A percentile compares a stretch with the other conserved stretches of the same genome.
These are phyloP conservation scores for Melastoma candidum DNA, from an alignment of 441 rosid species.

Conservation along the genomic window DNA sequence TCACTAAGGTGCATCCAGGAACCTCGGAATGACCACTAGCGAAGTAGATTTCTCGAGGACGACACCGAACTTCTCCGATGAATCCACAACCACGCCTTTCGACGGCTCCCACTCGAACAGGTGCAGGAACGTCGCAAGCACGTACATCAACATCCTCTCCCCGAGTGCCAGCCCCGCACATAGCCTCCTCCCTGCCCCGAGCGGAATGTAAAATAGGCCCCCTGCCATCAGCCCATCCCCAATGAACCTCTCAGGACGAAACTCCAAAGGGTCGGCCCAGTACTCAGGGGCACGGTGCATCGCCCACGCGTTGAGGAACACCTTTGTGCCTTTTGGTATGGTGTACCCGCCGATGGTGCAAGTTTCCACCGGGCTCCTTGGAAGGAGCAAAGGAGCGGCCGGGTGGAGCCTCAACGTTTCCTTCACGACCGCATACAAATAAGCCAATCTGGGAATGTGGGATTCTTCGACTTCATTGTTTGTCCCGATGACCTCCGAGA, in stretches of 20 bases:
- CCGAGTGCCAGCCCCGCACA: constrained; percentile 4
- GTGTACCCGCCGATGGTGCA: not conserved
- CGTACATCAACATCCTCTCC: constrained; percentile 2
- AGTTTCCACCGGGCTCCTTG: not conserved
- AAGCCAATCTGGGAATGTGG: no score
- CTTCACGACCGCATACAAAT: no score
- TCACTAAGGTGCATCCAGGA: no score
- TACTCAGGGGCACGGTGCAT: constrained; percentile 4
- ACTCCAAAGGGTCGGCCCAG: constrained; percentile 1
- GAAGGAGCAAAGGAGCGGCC: not conserved
- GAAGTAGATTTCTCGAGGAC: no score
- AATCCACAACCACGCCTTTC: no score
- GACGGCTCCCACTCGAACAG: no score
- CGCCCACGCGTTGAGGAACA: constrained; percentile 3
- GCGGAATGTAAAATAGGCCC: not conserved
- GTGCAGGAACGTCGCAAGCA: not conserved
- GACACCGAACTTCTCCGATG: no score
- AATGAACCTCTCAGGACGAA: constrained; percentile 7
- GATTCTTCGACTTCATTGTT: no score
- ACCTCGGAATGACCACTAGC: no score
- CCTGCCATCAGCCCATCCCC: not conserved
- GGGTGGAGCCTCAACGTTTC: not conserved
- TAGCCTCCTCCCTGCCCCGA: constrained; percentile 6
- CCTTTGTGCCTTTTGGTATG: constrained; percentile 8
- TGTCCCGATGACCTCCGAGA: no score